phyloP scores from a whole-genome alignment of 139 green algal genomes.

The Mesostigma viride region DNA sequence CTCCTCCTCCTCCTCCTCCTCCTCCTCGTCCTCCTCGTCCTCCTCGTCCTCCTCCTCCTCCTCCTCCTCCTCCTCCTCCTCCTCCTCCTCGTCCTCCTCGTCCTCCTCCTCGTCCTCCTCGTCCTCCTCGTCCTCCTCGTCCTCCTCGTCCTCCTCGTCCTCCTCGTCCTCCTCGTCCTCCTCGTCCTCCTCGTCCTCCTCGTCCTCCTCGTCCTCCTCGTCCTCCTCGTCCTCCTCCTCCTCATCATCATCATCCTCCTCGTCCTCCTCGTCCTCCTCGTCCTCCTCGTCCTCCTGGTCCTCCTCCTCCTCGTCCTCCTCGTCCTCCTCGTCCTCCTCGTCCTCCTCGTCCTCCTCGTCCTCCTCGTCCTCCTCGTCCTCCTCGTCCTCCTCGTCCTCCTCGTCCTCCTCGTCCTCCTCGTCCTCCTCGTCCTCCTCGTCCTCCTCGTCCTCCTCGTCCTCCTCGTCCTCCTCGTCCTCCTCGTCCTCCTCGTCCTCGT shows the following conservation, averaged over 20 bases:
- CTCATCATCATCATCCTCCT: not conserved
- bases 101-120: not conserved
- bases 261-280: not conserved
- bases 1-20: not conserved
- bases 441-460: not conserved
- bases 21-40: not conserved
- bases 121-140: not conserved
- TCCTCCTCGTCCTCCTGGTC: not conserved
- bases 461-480: not conserved
- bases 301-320: not conserved
- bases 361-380: not conserved
- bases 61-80: not conserved
- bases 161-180: not conserved
- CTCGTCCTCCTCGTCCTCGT: not conserved
- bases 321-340: not conserved
- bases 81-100: not conserved
- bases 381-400: not conserved
- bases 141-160: not conserved
- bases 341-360: not conserved
- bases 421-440: not conserved
- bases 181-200: not conserved
- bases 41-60: not conserved
- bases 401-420: not conserved
- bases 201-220: not conserved
- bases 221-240: conserved; percentile 1